Base-by-base conservation (phyloP, 768 basidiomycete species). In the Cystobasidium tubakii region DNA sequence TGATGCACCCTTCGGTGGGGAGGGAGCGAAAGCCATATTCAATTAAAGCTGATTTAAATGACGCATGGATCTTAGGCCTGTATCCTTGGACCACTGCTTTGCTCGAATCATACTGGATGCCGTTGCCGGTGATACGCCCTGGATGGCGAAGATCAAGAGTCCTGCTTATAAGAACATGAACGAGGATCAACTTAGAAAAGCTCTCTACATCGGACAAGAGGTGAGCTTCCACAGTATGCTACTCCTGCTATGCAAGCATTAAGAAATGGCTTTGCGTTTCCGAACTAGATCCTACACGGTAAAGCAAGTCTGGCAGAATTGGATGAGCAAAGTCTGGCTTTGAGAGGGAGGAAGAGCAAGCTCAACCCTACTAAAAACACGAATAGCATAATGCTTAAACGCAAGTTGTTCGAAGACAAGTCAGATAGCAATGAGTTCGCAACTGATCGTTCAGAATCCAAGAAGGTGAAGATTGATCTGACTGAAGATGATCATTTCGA, bases 61-160 rank as follows among this genome's bases (percentile, higher is more conserved):
- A 25, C 12, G 6, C 54, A 6, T 25, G 23, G 19, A 27, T 10
- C 2, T 19, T 33, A 71, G 69, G 69, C 69, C 69, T 12, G 69
- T 71, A 12, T 34, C 69, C 21, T 36, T 71, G 21, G 69, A 71
- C 27, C 69, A 71, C 36, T 71, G 69, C 69, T 71, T 71, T 44
- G 69, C 69, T 25, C 27, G 69, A 25, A 71, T 71, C 34, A 71
- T 71, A 25, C 69, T 71, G 19, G 69, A 71, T 23, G 69, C 69
- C 29, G 69, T 71, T 4, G 55, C 50, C 9, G 55, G 29, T 10
- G 69, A 71, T 31, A 60, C 33, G 23, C 69, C 69, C 21, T 71
- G 69, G 69, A 71, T 55, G 69, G 25, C 50, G 10, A 46, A 27
- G 19, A 31, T 71, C 55, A 71, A 71, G 25, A 71, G 54, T 39